These are phyloP conservation scores for Melanomma pulvis-pyrius DNA, from an alignment of 495 filamentous ascomycete genomes.

Conservation along the genomic window DNA sequence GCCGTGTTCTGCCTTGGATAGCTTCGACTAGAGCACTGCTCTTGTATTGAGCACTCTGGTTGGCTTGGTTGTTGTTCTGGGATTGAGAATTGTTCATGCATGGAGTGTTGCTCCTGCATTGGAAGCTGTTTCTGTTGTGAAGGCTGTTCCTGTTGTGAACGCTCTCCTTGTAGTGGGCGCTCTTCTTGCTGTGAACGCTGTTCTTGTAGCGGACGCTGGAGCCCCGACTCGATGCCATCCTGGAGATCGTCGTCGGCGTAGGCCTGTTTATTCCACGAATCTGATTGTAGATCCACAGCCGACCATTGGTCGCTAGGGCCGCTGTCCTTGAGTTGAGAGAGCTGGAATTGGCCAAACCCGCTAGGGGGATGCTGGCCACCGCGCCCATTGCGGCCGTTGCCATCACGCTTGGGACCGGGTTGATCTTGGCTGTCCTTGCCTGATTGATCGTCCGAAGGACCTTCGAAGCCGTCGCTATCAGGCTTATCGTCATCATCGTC, in stretches of 20 bases:
- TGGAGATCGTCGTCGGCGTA: background rate
- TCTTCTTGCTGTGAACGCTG: background rate
- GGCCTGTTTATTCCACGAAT: background rate
- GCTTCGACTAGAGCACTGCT: slow-evolving; percentile 3
- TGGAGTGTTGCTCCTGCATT: background rate
- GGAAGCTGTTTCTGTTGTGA: background rate
- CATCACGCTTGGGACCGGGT: slow-evolving; percentile 4
- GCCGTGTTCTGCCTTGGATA: slow-evolving; percentile 4
- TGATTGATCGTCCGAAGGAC: background rate
- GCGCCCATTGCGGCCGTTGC: slow-evolving; percentile 8
- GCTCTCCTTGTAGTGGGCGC: background rate
- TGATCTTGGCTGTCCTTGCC: background rate
- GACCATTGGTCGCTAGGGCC: background rate
- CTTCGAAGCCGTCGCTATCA: slow-evolving; percentile 20
- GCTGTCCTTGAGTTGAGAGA: background rate
- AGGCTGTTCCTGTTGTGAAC: background rate
- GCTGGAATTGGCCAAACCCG: slow-evolving; percentile 11
- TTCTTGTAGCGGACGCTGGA: background rate
- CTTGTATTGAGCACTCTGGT: background rate
- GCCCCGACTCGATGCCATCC: background rate
- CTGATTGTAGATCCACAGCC: background rate
- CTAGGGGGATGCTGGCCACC: slow-evolving; percentile 3
- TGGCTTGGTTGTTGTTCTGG: background rate
- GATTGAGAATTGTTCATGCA: background rate
- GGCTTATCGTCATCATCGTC: slow-evolving; percentile 17